These are phyloP conservation scores for Yamadazyma friedrichii DNA, from an alignment of 1,139 yeast species.

Conservation along the genomic window DNA sequence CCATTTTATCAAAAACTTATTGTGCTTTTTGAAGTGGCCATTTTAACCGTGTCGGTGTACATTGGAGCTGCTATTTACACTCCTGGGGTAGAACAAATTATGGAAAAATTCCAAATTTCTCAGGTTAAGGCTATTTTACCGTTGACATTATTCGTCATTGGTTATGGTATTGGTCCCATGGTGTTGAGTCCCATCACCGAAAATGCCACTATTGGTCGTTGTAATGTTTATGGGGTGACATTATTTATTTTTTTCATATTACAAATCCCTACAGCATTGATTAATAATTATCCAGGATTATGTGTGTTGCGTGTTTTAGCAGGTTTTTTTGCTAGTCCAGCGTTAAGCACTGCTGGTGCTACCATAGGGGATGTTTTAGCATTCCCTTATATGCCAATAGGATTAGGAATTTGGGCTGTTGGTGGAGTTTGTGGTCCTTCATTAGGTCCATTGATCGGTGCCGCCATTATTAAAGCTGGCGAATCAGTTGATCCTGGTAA, in stretches of 20 bases:
- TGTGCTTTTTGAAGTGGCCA: slow-evolving; percentile 38
- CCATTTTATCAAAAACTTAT: slow-evolving; percentile 34
- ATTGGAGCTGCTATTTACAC: slow-evolving; percentile 63
- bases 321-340: slow-evolving; percentile 35
- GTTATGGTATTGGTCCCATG: slow-evolving; percentile 42
- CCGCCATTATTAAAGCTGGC: slow-evolving; percentile 18
- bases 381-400: slow-evolving; percentile 30
- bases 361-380: slow-evolving; percentile 26
- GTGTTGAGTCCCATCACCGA: slow-evolving; percentile 38
- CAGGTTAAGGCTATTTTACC: slow-evolving; percentile 30
- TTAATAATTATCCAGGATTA: slow-evolving; percentile 28
- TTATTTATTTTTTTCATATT: slow-evolving; percentile 30
- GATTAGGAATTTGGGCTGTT: slow-evolving; percentile 35
- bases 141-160: slow-evolving; percentile 35
- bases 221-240: slow-evolving; percentile 31
- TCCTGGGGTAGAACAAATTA: slow-evolving; percentile 44
- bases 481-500: slow-evolving; percentile 6
- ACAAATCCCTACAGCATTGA: slow-evolving; percentile 34
- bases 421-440: slow-evolving; percentile 38
- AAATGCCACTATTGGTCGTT: slow-evolving; percentile 51
- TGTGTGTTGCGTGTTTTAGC: slow-evolving; percentile 30
- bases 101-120: slow-evolving; percentile 26
- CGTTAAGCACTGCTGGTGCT: slow-evolving; percentile 38
- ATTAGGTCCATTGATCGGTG: slow-evolving; percentile 37
- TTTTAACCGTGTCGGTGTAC: slow-evolving; percentile 53